Conservation (phyloP, 306 rosid genomes). For the Vigna radiata region DNA sequence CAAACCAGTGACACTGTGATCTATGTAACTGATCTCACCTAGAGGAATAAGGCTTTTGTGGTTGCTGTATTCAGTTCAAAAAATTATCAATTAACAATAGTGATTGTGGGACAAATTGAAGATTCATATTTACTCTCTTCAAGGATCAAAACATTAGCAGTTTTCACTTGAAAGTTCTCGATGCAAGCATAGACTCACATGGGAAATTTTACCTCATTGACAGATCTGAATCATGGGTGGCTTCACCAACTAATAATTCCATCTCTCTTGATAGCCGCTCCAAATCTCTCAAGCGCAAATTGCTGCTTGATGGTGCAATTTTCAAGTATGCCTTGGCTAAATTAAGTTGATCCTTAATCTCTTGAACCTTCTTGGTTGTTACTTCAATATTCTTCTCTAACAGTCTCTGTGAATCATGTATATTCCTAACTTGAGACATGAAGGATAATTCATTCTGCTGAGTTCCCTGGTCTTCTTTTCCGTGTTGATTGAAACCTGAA, state of each 20-base stretch:
- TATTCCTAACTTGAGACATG: background rate
- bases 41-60: too few relatives aligned
- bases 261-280: conserved; percentile 36
- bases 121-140: background rate
- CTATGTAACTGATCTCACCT: too few relatives aligned
- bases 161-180: conserved; percentile 23
- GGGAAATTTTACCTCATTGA: conserved; percentile 41
- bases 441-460: conserved; percentile 32
- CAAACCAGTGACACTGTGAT: too few relatives aligned
- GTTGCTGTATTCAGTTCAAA: too few relatives aligned
- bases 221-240: conserved; percentile 39
- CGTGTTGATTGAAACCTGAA: conserved; percentile 33
- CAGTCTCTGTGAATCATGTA: conserved; percentile 17
- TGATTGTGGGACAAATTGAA: background rate
- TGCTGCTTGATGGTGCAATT: conserved; percentile 43
- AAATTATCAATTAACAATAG: too few relatives aligned
- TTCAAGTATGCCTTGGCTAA: conserved; percentile 47
- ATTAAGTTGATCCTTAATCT: conserved; percentile 43
- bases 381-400: conserved; percentile 33
- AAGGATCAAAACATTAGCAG: background rate
- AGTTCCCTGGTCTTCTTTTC: conserved; percentile 31
- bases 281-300: conserved; percentile 41
- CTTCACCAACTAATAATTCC: conserved; percentile 38
- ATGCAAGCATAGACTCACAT: conserved; percentile 21
- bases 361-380: conserved; percentile 40